phyloP scores from a whole-genome alignment of 2,329 filamentous ascomycete genomes.

The Tolypocladium endophyticum region DNA sequence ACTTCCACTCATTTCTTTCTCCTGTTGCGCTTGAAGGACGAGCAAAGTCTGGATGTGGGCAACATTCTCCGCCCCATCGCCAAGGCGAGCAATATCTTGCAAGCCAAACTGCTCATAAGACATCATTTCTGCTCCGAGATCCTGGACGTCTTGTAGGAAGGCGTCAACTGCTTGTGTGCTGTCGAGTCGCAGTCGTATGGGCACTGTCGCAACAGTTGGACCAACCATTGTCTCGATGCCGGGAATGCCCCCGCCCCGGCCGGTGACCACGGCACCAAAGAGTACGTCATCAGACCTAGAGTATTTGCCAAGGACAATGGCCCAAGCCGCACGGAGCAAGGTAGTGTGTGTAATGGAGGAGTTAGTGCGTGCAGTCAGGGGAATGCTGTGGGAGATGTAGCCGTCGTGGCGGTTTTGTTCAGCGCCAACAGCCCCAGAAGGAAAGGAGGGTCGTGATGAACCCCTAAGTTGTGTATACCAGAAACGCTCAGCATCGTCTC shows the following conservation, averaged over 20 bases:
- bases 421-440: not conserved
- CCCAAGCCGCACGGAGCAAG: conserved; percentile 29
- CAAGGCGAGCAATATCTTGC: not conserved
- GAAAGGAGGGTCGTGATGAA: not conserved
- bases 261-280: not conserved
- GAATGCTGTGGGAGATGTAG: not conserved
- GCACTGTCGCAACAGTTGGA: not conserved
- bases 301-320: conserved; percentile 20
- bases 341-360: conserved; percentile 15
- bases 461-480: not conserved
- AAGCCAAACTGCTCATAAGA: not conserved
- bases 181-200: not conserved
- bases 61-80: not conserved
- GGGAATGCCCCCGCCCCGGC: not conserved
- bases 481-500: not conserved
- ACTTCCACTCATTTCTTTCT: not conserved
- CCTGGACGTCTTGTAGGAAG: not conserved
- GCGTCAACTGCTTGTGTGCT: not conserved
- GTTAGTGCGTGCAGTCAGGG: not conserved
- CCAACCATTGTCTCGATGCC: not conserved
- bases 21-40: not conserved
- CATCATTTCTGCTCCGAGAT: not conserved
- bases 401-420: not conserved
- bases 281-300: not conserved
- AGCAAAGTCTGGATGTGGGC: not conserved